Percentiles rank a stretch among this genome's conserved stretches.
Evolutionary conservation across 2,329 filamentous ascomycete species (phyloP).

Genomic region (Colletotrichum camelliae): DNA sequence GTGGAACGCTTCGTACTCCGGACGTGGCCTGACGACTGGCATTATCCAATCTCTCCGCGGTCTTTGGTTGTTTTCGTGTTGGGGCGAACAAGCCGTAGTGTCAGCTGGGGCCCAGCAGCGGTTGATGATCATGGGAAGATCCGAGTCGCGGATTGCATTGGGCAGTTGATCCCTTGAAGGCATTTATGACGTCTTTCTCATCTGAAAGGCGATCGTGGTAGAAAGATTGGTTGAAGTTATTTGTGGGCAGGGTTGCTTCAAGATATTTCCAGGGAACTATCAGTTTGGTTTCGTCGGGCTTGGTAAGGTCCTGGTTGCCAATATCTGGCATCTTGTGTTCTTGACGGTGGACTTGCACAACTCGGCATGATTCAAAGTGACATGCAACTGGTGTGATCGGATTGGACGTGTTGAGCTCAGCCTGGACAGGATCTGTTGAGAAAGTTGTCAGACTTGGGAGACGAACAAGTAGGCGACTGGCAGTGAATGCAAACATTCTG

Average conservation of each 20-base stretch:
- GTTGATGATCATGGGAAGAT: background rate
- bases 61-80: no score
- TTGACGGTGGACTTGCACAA: background rate
- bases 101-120: background rate
- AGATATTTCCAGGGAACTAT: background rate
- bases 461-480: background rate
- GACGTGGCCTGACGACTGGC: no score
- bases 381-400: background rate
- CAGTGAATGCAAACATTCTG: background rate
- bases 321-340: background rate
- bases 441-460: background rate
- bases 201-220: background rate
- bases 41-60: no score
- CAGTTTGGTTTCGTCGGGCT: background rate
- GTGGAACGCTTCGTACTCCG: no score
- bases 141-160: background rate
- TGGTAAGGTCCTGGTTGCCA: no score
- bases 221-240: background rate
- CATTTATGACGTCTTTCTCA: background rate
- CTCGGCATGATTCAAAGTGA: background rate
- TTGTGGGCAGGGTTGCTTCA: background rate
- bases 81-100: no score
- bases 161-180: background rate
- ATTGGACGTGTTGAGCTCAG: background rate
- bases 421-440: background rate